These are phyloP conservation scores for Brasenia schreberi DNA, from an alignment of 164 flowering plant genomes.

Conservation along the genomic window DNA sequence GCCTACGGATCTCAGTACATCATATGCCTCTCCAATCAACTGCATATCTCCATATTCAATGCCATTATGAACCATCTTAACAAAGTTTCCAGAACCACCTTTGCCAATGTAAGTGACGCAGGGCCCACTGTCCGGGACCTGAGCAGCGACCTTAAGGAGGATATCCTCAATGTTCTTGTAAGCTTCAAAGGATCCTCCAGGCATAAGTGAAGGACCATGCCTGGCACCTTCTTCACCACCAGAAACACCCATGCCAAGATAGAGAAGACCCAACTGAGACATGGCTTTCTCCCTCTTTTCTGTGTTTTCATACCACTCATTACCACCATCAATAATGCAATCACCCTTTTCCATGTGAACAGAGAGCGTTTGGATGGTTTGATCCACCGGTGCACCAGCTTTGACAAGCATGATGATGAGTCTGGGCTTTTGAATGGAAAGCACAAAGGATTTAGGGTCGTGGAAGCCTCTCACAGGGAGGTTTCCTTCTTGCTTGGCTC, in stretches of 20 bases:
- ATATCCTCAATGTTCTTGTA: conserved; percentile 23
- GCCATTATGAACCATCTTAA: conserved; percentile 40
- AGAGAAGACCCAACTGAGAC: conserved; percentile 12
- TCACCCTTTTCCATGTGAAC: conserved; percentile 26
- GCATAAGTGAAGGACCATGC: conserved; percentile 39
- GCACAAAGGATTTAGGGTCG: conserved; percentile 21
- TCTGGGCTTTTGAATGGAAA: conserved; percentile 26
- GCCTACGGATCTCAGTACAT: conserved; percentile 25
- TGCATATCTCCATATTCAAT: conserved; percentile 23
- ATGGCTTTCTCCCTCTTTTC: conserved; percentile 18
- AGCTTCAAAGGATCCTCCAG: conserved; percentile 38
- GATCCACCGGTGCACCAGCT: conserved; percentile 38
- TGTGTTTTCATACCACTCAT: conserved; percentile 35
- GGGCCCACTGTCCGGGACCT: conserved; percentile 37
- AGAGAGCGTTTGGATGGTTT: conserved; percentile 28
- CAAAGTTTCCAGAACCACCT: conserved; percentile 36
- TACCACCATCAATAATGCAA: conserved; percentile 31
- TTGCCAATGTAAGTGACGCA: conserved; percentile 34
- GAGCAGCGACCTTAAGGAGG: conserved; percentile 35
- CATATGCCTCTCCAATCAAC: conserved; percentile 33
- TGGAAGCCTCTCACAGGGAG: conserved; percentile 26
- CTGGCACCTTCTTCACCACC: conserved; percentile 39
- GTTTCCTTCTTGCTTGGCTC: conserved; percentile 24
- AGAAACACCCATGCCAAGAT: conserved; percentile 36
- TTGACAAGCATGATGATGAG: conserved; percentile 36